Evolutionary conservation across 2,329 filamentous ascomycete genomes (phyloP).

Genomic region (Colletotrichum musicola): DNA sequence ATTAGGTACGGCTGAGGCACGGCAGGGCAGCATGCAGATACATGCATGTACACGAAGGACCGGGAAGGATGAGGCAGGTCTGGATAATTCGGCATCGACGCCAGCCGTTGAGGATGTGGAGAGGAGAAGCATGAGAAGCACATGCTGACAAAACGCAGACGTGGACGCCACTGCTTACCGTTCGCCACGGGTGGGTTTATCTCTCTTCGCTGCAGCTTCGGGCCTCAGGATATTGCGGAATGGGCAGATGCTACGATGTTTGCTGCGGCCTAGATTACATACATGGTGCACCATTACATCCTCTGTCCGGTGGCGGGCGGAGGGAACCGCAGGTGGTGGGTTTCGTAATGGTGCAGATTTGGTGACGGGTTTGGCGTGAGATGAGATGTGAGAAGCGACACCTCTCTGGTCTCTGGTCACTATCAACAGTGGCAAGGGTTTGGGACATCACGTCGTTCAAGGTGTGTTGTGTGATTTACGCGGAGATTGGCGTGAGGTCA

Average conservation of each 20-base stretch:
- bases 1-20: too few relatives aligned
- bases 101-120: not conserved
- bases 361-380: not conserved
- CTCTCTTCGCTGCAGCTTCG: not conserved
- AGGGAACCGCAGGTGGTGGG: not conserved
- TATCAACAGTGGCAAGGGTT: too few relatives aligned
- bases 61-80: conserved; percentile 2
- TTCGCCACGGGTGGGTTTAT: conserved; percentile 11
- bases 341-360: conserved; percentile 34
- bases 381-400: conserved; percentile 27
- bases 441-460: conserved; percentile 2
- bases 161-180: conserved; percentile 13
- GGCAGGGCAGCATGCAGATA: too few relatives aligned
- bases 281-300: too few relatives aligned
- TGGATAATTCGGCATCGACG: conserved; percentile 9
- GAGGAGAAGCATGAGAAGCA: too few relatives aligned
- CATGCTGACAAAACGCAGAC: not conserved
- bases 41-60: too few relatives aligned
- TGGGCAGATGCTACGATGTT: too few relatives aligned
- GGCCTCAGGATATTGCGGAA: too few relatives aligned
- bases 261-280: too few relatives aligned
- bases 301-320: too few relatives aligned
- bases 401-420: not conserved
- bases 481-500: conserved; percentile 30
- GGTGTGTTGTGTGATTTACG: not conserved